Evolutionary conservation across 768 basidiomycete genomes (phyloP).

Genomic region (Dioszegia hungarica): DNA sequence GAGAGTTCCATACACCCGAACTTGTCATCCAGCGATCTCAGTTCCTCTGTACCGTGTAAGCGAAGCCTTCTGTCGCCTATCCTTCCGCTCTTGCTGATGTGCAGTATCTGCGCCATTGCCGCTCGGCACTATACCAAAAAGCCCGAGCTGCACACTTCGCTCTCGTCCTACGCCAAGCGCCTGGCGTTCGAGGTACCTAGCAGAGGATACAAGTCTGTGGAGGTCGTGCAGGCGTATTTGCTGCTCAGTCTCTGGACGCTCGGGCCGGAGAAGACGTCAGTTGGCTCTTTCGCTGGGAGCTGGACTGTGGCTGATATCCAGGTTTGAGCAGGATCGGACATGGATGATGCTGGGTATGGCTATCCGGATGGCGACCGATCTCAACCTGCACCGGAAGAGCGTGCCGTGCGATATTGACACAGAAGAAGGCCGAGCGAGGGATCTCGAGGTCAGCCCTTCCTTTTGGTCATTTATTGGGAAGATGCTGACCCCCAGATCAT

Average conservation of each 20-base stretch:
- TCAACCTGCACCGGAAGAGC: constrained; percentile 90
- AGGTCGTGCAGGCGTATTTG: constrained; percentile 92
- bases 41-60: constrained; percentile 77
- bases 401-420: constrained; percentile 62
- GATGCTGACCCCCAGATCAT: constrained; percentile 59
- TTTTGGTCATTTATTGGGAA: not conserved
- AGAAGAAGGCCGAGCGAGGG: constrained; percentile 72
- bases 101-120: constrained; percentile 85
- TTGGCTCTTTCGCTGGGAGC: not conserved
- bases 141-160: constrained; percentile 71
- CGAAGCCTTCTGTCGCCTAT: constrained; percentile 50
- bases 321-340: constrained; percentile 89
- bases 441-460: constrained; percentile 49
- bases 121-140: constrained; percentile 80
- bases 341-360: constrained; percentile 72
- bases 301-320: constrained; percentile 1
- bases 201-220: constrained; percentile 59
- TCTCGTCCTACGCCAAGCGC: constrained; percentile 67
- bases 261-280: constrained; percentile 77
- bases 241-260: constrained; percentile 84
- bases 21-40: constrained; percentile 91
- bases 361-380: constrained; percentile 83
- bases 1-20: constrained; percentile 86
- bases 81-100: no score
- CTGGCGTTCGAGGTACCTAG: constrained; percentile 63